These are phyloP conservation scores for Rhodotorula mucilaginosa DNA, from an alignment of 1,284 basidiomycete genomes.

Conservation along the genomic window DNA sequence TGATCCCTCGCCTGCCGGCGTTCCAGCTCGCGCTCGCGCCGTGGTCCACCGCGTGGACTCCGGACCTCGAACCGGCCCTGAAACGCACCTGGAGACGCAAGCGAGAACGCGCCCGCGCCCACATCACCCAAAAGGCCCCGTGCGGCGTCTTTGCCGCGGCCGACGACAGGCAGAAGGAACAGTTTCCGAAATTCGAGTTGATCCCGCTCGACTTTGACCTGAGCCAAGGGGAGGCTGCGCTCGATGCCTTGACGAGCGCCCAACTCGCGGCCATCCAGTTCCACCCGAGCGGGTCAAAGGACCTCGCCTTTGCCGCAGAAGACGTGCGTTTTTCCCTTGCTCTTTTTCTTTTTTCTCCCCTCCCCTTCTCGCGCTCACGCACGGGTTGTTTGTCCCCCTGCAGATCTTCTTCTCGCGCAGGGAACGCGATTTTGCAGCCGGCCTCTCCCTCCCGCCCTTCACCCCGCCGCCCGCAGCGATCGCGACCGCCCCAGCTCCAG, in stretches of 20 bases:
- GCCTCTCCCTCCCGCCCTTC: slow-evolving; percentile 4
- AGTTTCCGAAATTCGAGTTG: slow-evolving; percentile 19
- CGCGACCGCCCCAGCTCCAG: background rate
- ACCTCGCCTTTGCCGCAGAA: slow-evolving; percentile 17
- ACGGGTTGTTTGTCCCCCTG: background rate
- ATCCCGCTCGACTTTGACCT: slow-evolving; percentile 19
- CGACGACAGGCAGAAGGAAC: background rate
- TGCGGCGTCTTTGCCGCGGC: slow-evolving; percentile 2
- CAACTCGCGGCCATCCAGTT: slow-evolving; percentile 25
- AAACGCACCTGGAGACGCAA: slow-evolving; percentile 17
- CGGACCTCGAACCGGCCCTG: background rate
- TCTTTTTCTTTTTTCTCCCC: background rate
- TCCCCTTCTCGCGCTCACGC: background rate
- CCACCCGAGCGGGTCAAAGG: slow-evolving; percentile 17
- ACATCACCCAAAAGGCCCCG: slow-evolving; percentile 10
- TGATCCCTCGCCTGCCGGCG: background rate
- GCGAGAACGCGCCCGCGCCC: slow-evolving; percentile 8
- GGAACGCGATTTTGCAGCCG: slow-evolving; percentile 24
- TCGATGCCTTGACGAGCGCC: slow-evolving; percentile 18
- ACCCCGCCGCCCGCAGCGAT: background rate
- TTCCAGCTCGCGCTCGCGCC: slow-evolving; percentile 28
- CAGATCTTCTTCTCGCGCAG: slow-evolving; percentile 31
- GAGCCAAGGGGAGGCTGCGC: background rate
- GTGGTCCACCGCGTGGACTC: slow-evolving; percentile 9
- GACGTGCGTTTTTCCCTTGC: slow-evolving; percentile 12